Evolutionary conservation across 768 basidiomycete species (phyloP), one percentile per base, ranked within the genome.

Genomic region (Gelatoporia subvermispora): DNA sequence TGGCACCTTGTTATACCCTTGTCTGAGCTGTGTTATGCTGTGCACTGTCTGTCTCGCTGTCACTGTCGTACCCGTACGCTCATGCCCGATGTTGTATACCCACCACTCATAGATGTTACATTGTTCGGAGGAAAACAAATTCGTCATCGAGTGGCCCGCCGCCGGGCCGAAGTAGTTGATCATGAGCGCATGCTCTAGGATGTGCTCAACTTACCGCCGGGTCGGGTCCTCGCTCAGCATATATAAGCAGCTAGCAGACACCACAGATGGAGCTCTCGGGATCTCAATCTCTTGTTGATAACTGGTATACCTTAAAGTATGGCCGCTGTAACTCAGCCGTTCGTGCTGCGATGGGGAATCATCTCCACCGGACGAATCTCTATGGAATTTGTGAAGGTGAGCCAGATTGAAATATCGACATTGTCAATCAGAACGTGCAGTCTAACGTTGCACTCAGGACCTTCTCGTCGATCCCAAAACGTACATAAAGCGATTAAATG

Each of bases 311-410:
- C 40, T 45, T 22, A 37, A 21, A 21, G 21, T 4, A 62, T 60
- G 62, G 35, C 53, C 2, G 34, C 28, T 31, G 13, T 60, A 24
- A 43, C 43, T 46, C 65, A 67, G 52, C 69, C 72, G 1, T 67
- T 72, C 41, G 69, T 69, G 16, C 65, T 91, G 46, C 79, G 79
- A 47, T 93, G 91, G 92, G 91, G 92, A 16, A 88, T 93, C 54
- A 85, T 95, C 52, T 88, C 89, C 11, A 91, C 90, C 1, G 89
- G 88, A 24, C 60, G 63, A 17, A 93, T 93, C 49, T 81, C 89
- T 8, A 69, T 69, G 24, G 65, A 62, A 10, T 93, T 93, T 62
- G 76, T 81, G 10, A 79, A 78, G 72, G 89, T 86, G 50, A 49
- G 68, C 39, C 9, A n/a, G n/a, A n/a, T 17, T 15, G 18, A 11